Evolutionary conservation across 2,329 filamentous ascomycete genomes (phyloP).

Genomic region (Hypoxylon sp.): DNA sequence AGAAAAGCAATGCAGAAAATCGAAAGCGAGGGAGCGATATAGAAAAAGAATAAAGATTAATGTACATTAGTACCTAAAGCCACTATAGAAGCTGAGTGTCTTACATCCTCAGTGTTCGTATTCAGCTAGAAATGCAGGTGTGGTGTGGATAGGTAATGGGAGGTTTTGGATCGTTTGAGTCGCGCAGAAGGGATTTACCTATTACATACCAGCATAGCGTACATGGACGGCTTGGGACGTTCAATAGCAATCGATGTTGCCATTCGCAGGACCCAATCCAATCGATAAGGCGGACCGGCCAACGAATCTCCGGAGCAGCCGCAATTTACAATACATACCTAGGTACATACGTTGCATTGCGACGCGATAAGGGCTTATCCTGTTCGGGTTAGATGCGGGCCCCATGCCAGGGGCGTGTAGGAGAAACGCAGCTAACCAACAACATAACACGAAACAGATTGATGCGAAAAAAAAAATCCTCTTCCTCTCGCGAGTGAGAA

Average conservation of each 20-base stretch:
- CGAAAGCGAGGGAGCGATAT: not conserved
- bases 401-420: conserved; percentile 32
- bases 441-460: conserved; percentile 34
- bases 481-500: conserved; percentile 13
- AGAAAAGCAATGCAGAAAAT: conserved; percentile 4
- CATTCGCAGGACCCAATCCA: conserved; percentile 19
- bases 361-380: conserved; percentile 40
- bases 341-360: conserved; percentile 29
- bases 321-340: conserved; percentile 36
- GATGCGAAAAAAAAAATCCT: conserved; percentile 18
- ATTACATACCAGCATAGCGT: not conserved
- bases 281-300: conserved; percentile 36
- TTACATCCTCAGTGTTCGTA: not conserved
- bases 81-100: not conserved
- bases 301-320: conserved; percentile 41
- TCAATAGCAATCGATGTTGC: too few relatives aligned
- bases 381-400: conserved; percentile 31
- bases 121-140: conserved; percentile 5
- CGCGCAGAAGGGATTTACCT: conserved; percentile 3
- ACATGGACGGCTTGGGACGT: too few relatives aligned
- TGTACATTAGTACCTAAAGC: not conserved
- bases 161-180: conserved; percentile 4
- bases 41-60: not conserved
- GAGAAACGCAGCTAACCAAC: conserved; percentile 21
- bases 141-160: not conserved